Evolutionary conservation across 192 early-diverging fungal species (phyloP).

Genomic region (Globomyces pollinis-pini): DNA sequence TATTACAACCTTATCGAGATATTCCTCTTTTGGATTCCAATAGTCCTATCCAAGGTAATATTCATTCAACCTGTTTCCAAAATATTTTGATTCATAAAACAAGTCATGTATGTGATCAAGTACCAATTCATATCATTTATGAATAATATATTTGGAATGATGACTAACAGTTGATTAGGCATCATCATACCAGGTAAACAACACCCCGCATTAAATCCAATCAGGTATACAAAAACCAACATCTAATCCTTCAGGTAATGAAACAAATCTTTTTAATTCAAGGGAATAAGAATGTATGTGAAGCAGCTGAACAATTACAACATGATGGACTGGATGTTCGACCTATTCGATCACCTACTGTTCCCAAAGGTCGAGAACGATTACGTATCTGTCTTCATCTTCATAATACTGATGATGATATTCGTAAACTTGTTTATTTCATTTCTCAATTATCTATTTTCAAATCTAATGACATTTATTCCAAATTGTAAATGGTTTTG

Average conservation of each 20-base stretch:
- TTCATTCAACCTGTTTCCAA: constrained; percentile 51
- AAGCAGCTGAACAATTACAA: constrained; percentile 33
- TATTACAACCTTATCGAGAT: constrained; percentile 30
- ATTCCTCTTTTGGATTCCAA: constrained; percentile 53
- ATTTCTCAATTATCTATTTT: no score
- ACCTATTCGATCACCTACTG: constrained; percentile 72
- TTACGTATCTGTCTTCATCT: constrained; percentile 80
- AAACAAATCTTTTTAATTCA: no score
- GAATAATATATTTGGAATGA: no score
- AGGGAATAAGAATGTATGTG: constrained; percentile 48
- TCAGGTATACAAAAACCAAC: background rate
- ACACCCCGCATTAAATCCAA: background rate
- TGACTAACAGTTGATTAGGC: no score
- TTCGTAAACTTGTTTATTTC: constrained; percentile 26
- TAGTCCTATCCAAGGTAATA: constrained; percentile 72
- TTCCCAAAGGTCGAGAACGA: constrained; percentile 67
- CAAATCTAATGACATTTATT: no score
- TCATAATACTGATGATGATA: constrained; percentile 60
- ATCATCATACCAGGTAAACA: no score
- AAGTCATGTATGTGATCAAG: no score
- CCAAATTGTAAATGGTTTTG: no score
- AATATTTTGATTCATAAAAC: no score
- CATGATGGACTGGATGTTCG: constrained; percentile 58
- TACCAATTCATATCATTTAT: no score
- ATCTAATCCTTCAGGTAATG: background rate